Percentiles rank a stretch among this genome's conserved stretches.
Conservation (phyloP, 495 filamentous ascomycete genomes). For the Daldinia grandis region DNA sequence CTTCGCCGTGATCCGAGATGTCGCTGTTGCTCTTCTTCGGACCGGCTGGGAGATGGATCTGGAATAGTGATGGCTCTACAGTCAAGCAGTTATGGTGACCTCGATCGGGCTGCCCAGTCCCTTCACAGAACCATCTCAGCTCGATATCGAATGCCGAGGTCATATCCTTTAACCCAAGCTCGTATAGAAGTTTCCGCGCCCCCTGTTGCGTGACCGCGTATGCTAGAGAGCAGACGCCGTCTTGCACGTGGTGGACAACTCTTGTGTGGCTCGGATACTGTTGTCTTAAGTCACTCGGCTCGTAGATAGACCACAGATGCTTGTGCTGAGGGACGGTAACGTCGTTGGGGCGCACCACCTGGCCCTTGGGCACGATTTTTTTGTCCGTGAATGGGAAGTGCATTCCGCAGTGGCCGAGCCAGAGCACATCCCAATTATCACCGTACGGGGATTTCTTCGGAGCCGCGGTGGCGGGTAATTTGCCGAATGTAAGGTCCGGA, state of each 20-base stretch:
- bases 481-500: slow-evolving; percentile 34
- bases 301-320: slow-evolving; percentile 45
- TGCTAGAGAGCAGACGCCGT: slow-evolving; percentile 46
- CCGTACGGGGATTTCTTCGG: slow-evolving; percentile 62
- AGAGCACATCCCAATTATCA: slow-evolving; percentile 66
- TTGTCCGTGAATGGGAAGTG: slow-evolving; percentile 39
- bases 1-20: slow-evolving; percentile 44
- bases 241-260: slow-evolving; percentile 48
- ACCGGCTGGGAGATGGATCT: slow-evolving; percentile 43
- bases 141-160: slow-evolving; percentile 41
- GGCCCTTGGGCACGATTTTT: slow-evolving; percentile 36
- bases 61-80: slow-evolving; percentile 43
- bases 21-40: slow-evolving; percentile 42
- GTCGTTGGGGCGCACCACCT: slow-evolving; percentile 39
- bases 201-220: slow-evolving; percentile 46
- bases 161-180: slow-evolving; percentile 42
- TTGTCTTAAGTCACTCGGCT: slow-evolving; percentile 35
- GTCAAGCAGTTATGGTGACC: slow-evolving; percentile 45
- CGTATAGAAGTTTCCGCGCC: slow-evolving; percentile 43
- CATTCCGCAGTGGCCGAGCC: slow-evolving; percentile 62
- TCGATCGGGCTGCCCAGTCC: slow-evolving; percentile 28
- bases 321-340: slow-evolving; percentile 42
- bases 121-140: slow-evolving; percentile 46
- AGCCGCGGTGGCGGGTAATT: slow-evolving; percentile 42
- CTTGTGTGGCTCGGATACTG: slow-evolving; percentile 48